Evolutionary conservation across 2,329 filamentous ascomycete species (phyloP), one percentile per base, ranked within the genome.

Genomic region (Fusarium neocosmosporiellum): DNA sequence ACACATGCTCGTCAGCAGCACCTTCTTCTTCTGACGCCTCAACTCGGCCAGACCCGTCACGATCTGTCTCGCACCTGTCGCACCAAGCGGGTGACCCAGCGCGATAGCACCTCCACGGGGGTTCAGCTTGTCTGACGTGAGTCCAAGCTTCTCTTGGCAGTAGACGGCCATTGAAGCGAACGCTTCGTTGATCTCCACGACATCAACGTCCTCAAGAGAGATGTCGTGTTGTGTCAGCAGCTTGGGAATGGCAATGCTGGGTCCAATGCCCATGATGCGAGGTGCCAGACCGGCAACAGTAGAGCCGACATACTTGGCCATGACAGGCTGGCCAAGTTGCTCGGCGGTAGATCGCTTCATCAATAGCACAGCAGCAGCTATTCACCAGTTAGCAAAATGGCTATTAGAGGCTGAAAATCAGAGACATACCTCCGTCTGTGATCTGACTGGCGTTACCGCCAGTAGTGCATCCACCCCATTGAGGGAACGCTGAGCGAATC

Each of bases 151-250:
- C 78, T 94, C 88, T 63, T 93, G 85, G 84, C 95, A 98, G 89
- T 98, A 98, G 33, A 98, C 95, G 1, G 94, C 95, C 96, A 98
- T 98, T 60, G 93, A 96, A 24, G 95, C 96, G 79, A 99, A 99
- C 2, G 96, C 96, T 88, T 99, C 96, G 86, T 99, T 99, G 80
- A 99, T 85, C 88, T 98, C 96, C 76, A 96, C 88, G 37, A 98
- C 88, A 80, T 99, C 96, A 70, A 96, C 89, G 77, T 98, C 96
- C 67, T 92, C 89, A 62, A 97, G 86, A 27, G 88, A 89, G 69
- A 99, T 84, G 83, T 92, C 91, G 88, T 92, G 91, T 85, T 96
- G 92, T 79, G 84, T 84, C 53, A 99, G 89, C 33, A 99, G 90
- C 89, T 99, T 99, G 72, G 91, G 91, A 72, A 93, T 92, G 67